Base-by-base conservation (phyloP, 2,329 filamentous ascomycete genomes). In the Alternaria sp. region DNA sequence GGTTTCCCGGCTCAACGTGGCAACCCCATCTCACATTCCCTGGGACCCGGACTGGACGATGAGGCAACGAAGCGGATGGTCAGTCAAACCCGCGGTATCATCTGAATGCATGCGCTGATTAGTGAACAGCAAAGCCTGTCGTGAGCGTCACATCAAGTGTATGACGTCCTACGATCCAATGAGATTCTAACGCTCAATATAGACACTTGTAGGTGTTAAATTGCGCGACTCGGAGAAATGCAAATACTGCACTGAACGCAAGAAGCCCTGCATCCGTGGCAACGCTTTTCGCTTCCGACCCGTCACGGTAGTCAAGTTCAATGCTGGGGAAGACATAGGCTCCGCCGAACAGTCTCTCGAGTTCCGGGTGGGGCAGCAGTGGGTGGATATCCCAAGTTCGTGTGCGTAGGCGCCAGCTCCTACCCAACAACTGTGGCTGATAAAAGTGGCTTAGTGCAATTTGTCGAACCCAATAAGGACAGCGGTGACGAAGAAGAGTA, bases 141-240 rank as follows among this genome's bases (percentile, higher is more conserved):
- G 71, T 49, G 70, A 73, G 62, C 68, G 71, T 51, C 71, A 72
- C 55, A 73, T 73, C 61, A 72, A 71, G 64, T 73, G 71, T 73
- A 66, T 41, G 66, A 5, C 31, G 21, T 29, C 14, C 24, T 21
- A 46, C 42, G 23, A 23, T 33, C 28, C 42, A 33, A 46, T 46
- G 42, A 7, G 24, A 39, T 51, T 26, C 34, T 26, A 28, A 40
- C 24, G 48, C 48, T 51, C 14, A 51, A 28, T 21, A 37, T 39
- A 36, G 17, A 13, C 23, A 33, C 13, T 17, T 36, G 17, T 41
- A 73, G 71, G 71, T 48, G 69, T 72, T 17, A 72, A 72, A 51
- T 42, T 72, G 48, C 69, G 66, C 50, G 66, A 72, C 36, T 67
- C 64, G 6, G 69, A 71, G 5, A 67, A 68, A 49, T 72, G 71